Conservation (phyloP, 2,329 filamentous ascomycete genomes). For the Diaporthe nobilis region DNA sequence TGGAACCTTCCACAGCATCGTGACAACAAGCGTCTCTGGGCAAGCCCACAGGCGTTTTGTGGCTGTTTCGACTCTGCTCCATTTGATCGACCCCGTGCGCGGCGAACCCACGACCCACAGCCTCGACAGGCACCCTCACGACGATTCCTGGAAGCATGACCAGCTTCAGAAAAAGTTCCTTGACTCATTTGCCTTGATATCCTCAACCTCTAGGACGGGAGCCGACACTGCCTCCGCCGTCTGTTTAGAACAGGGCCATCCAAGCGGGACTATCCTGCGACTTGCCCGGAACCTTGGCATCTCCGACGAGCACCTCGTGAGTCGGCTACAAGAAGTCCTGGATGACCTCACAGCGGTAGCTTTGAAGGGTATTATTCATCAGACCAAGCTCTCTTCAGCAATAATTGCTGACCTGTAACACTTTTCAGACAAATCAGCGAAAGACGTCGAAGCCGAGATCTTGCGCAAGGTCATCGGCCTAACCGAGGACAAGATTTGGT, state of each 20-base stretch:
- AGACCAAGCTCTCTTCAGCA: not conserved
- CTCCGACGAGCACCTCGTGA: not conserved
- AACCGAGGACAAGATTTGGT: not conserved
- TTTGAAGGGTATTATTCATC: not conserved
- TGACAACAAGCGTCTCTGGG: not conserved
- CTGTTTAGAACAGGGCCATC: constrained; percentile 14
- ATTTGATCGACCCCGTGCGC: constrained; percentile 48
- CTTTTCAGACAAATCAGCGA: not conserved
- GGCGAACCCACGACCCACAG: constrained; percentile 46
- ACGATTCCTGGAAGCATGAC: constrained; percentile 38
- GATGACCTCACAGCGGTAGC: not conserved
- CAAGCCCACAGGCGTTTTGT: constrained; percentile 19
- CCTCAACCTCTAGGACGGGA: constrained; percentile 45
- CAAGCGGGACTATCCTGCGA: not conserved
- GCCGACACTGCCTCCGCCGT: constrained; percentile 50
- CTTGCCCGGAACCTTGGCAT: not conserved
- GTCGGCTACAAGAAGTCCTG: not conserved
- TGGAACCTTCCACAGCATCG: too few species aligned
- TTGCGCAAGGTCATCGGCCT: not conserved
- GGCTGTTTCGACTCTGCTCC: constrained; percentile 41
- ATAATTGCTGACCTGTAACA: not conserved
- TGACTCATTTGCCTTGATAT: constrained; percentile 52
- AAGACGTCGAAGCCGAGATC: not conserved
- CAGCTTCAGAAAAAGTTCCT: constrained; percentile 50
- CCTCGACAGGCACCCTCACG: constrained; percentile 45